Percentiles rank a stretch among this genome's conserved stretches.
Evolutionary conservation across 2,329 filamentous ascomycete species (phyloP).

Genomic region (Decorospora gaudefroyi): DNA sequence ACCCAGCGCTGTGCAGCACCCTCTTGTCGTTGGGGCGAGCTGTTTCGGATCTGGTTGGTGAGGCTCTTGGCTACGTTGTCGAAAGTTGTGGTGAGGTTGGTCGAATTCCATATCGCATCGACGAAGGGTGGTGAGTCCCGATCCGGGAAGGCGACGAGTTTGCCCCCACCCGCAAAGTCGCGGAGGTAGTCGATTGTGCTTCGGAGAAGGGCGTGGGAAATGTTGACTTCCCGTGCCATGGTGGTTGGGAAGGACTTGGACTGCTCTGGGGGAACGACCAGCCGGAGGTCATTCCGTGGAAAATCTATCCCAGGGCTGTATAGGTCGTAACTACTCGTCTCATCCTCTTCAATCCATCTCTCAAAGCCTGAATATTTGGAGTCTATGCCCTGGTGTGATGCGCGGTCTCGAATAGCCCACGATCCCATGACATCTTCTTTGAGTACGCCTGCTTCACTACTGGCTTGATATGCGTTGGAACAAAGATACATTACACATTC

Average conservation of each 20-base stretch:
- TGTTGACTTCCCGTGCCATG: neutral
- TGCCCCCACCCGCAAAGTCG: neutral
- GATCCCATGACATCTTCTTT: conserved; percentile 3
- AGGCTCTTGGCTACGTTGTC: neutral
- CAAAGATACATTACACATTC: conserved; percentile 20
- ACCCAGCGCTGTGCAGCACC: neutral
- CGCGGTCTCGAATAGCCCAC: conserved; percentile 9
- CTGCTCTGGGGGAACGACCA: neutral
- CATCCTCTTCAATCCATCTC: neutral
- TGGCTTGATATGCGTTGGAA: conserved; percentile 13
- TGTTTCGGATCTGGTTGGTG: neutral
- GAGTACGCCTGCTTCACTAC: conserved; percentile 1
- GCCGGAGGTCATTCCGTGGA: neutral
- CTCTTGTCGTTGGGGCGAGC: neutral
- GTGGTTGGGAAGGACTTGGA: neutral
- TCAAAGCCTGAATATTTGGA: neutral
- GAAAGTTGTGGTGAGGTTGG: neutral
- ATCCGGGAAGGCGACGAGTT: neutral
- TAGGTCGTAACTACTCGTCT: neutral
- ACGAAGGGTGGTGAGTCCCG: neutral
- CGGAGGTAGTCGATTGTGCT: conserved; percentile 1
- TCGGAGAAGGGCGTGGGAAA: conserved; percentile 4
- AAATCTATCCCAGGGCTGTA: neutral
- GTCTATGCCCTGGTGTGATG: neutral
- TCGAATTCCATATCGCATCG: neutral